These are phyloP conservation scores for Cryptococcus hybrid DNA, from an alignment of 1,284 basidiomycete genomes.

Conservation along the genomic window DNA sequence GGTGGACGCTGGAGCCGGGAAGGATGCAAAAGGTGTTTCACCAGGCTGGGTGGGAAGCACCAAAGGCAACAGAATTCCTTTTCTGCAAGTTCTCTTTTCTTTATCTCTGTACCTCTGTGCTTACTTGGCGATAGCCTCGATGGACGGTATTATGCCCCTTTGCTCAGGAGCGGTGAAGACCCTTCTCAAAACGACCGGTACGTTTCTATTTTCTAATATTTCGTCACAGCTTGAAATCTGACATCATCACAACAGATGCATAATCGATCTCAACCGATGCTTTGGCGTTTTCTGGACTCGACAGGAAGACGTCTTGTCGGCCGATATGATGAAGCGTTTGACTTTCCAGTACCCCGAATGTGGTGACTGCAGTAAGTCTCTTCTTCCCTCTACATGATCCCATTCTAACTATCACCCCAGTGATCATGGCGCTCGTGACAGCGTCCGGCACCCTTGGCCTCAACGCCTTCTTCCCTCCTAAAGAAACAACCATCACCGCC, in stretches of 20 bases:
- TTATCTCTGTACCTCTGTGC: neutral
- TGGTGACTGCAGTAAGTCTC: constrained; percentile 56
- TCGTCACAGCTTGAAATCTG: neutral
- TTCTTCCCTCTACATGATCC: neutral
- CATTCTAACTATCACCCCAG: constrained; percentile 14
- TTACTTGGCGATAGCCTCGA: constrained; percentile 21
- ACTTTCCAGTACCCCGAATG: constrained; percentile 54
- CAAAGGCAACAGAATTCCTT: constrained; percentile 35
- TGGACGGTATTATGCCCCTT: constrained; percentile 45
- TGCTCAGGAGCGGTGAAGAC: constrained; percentile 19
- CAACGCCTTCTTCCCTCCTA: constrained; percentile 53
- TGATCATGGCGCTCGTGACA: constrained; percentile 54
- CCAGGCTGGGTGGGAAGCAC: constrained; percentile 38
- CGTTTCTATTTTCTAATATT: too few species aligned
- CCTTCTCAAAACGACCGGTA: constrained; percentile 1
- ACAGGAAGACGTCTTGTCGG: constrained; percentile 28
- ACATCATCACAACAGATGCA: constrained; percentile 18
- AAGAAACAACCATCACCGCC: constrained; percentile 22
- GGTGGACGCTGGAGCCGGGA: constrained; percentile 35
- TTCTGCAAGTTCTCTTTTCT: constrained; percentile 25
- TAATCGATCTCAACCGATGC: constrained; percentile 44
- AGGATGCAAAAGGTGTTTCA: constrained; percentile 28
- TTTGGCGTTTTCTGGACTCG: constrained; percentile 45
- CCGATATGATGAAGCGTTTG: constrained; percentile 55
- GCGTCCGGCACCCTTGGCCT: constrained; percentile 53